Evolutionary conservation across 176 grass and related monocot species (phyloP), one percentile per base, ranked within the genome.

Genomic region (Ensete glaucum): DNA sequence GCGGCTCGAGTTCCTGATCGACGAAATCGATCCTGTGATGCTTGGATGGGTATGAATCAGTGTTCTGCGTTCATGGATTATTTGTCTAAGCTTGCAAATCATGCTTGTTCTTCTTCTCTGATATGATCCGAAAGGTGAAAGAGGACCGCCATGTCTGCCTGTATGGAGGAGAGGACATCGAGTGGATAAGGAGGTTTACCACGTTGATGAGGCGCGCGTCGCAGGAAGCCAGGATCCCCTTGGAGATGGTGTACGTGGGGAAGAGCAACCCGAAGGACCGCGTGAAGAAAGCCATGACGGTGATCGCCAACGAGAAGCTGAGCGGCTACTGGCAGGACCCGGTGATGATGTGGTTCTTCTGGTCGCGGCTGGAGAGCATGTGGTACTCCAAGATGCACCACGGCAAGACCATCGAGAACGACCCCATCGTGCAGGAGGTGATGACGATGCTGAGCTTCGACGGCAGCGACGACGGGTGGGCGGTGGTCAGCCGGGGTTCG

Each of bases 271-370:
- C 85, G 0, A 83, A 73, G 76, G 85, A 83, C 17, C 70, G 76
- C 1, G 50, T 83, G 69, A 79, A 56, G 76, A 83, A 71, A 71
- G 55, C 54, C 11, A 34, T 80, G 19, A 48, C 0, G 6, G 5
- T 14, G 15, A 77, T 87, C 22, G 29, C 49, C 1, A 21, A 48
- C 0, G 85, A 87, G 71, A 83, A 80, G 76, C 80, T 87, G 56
- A 83, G 85, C 49, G 52, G 85, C 6, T 83, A 87, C 72, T 87
- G 80, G 85, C 72, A 77, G 10, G 71, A 87, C 12, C 22, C 56
- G 51, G 62, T 19, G 76, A 87, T 87, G 85, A 8, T 80, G 3
- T 87, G 85, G 85, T 87, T 87, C 65, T 87, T 87, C 72, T 87
- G 85, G 85, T 55, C 72, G 54, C 76, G 85, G 19, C 80, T 87